Evolutionary conservation across 495 filamentous ascomycete species (phyloP), one percentile per base, ranked within the genome.

Genomic region (Geoglossum glabrum): DNA sequence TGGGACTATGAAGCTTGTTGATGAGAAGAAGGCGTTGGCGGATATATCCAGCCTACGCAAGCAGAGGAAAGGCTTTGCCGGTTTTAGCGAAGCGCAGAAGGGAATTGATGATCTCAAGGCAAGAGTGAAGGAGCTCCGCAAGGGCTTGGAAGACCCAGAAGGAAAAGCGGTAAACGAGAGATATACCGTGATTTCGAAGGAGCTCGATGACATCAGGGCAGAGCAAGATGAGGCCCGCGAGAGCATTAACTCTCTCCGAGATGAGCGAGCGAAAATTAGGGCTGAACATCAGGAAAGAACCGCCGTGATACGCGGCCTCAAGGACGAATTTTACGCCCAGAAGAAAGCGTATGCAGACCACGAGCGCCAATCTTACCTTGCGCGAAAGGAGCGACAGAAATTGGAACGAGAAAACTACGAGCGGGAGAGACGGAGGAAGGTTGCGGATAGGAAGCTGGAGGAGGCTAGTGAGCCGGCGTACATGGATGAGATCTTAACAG

Each of bases 381-480:
- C 80, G 58, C 76, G 79, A 57, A 79, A 86, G 45, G 90, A 95
- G 71, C 83, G 82, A 57, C 79, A 88, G 61, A 83, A 83, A 64
- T 77, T 79, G 57, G 81, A 90, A 74, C 84, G 84, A 62, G 86
- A 94, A 61, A 80, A 79, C 13, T 81, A 80, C 64, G 75, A 81
- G 65, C 77, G 78, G 8, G 80, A 80, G 66, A 84, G 84, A 73
- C 79, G 82, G 70, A 88, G 83, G 73, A 84, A 90, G 71, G 74
- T 85, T 30, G 92, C 92, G 21, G 77, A 77, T 55, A 76, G 90
- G 74, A 84, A 86, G 70, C 79, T 95, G 51, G 90, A 89, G 67
- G 90, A 95, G 71, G 92, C 93, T 59, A 90, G 86, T 56, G 77
- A 81, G 61, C 88, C 80, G 0, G 92, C 92, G 45, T 99, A 87